These are phyloP conservation scores for Russula lepida DNA, from an alignment of 768 basidiomycete species.

Conservation along the genomic window DNA sequence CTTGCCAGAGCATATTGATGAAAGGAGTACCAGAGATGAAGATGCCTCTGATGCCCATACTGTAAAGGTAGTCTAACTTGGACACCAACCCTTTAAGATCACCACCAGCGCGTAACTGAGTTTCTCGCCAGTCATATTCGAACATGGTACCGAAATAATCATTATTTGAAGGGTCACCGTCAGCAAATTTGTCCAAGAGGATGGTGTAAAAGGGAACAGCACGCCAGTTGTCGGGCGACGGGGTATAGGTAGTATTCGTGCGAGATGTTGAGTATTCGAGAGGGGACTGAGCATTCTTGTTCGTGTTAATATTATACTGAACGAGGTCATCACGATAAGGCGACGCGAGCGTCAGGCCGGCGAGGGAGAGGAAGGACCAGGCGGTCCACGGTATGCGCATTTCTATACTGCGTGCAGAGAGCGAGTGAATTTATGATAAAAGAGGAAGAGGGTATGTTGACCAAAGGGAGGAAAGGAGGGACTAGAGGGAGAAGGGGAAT, in stretches of 20 bases:
- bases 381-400: slow-evolving; percentile 34
- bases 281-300: slow-evolving; percentile 58
- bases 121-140: slow-evolving; percentile 83
- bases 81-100: slow-evolving; percentile 72
- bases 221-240: slow-evolving; percentile 83
- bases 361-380: slow-evolving; percentile 32
- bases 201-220: slow-evolving; percentile 70
- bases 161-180: slow-evolving; percentile 88
- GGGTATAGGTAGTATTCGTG: slow-evolving; percentile 57
- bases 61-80: slow-evolving; percentile 79
- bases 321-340: slow-evolving; percentile 60
- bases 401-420: background rate
- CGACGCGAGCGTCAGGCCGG: slow-evolving; percentile 40
- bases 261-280: slow-evolving; percentile 59
- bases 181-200: slow-evolving; percentile 89
- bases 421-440: background rate
- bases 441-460: background rate
- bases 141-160: slow-evolving; percentile 75
- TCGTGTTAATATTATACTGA: slow-evolving; percentile 73
- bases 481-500: background rate
- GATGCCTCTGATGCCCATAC: slow-evolving; percentile 78
- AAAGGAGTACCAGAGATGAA: slow-evolving; percentile 92
- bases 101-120: slow-evolving; percentile 83
- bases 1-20: slow-evolving; percentile 95
- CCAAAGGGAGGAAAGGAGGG: background rate